Percentiles rank a stretch among this genome's conserved stretches.
These are phyloP conservation scores for Coemansia sp. DNA, from an alignment of 192 early-diverging fungal genomes.

Conservation along the genomic window DNA sequence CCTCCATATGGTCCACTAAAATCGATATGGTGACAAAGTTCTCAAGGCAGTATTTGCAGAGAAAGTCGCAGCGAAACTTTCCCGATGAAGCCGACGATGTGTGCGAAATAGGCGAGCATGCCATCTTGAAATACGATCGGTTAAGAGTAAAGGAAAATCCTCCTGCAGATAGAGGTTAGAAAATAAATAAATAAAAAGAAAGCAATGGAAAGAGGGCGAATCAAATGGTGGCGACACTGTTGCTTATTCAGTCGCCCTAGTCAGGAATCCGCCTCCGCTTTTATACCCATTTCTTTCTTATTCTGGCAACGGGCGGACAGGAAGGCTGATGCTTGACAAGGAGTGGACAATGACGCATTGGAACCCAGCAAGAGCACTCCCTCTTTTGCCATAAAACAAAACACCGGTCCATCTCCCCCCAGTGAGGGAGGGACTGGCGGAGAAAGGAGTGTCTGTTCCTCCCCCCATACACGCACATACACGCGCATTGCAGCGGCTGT, in stretches of 20 bases:
- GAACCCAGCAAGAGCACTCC: not conserved
- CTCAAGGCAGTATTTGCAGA: conserved; percentile 36
- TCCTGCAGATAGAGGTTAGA: not conserved
- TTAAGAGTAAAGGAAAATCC: not conserved
- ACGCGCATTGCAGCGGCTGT: conserved; percentile 3
- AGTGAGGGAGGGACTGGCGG: not conserved
- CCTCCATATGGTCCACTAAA: conserved; percentile 39
- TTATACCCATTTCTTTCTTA: not conserved
- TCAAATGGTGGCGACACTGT: not conserved
- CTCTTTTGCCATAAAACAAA: not conserved
- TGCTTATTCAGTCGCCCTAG: not conserved
- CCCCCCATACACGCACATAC: not conserved
- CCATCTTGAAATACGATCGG: conserved; percentile 16
- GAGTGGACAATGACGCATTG: not conserved
- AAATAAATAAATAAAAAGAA: not conserved
- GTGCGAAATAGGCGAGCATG: conserved; percentile 24
- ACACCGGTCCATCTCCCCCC: not conserved
- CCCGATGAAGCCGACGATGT: conserved; percentile 23
- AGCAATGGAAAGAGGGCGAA: not conserved
- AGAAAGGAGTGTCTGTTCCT: not conserved
- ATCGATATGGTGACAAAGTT: conserved; percentile 17
- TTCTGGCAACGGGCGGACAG: not conserved
- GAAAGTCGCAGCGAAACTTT: conserved; percentile 34
- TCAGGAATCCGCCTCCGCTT: not conserved
- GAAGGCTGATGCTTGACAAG: not conserved